A percentile compares a stretch with the other conserved stretches of the same genome.
phyloP scores from a whole-genome alignment of 129 eudicot species.

The Solidago caesia region DNA sequence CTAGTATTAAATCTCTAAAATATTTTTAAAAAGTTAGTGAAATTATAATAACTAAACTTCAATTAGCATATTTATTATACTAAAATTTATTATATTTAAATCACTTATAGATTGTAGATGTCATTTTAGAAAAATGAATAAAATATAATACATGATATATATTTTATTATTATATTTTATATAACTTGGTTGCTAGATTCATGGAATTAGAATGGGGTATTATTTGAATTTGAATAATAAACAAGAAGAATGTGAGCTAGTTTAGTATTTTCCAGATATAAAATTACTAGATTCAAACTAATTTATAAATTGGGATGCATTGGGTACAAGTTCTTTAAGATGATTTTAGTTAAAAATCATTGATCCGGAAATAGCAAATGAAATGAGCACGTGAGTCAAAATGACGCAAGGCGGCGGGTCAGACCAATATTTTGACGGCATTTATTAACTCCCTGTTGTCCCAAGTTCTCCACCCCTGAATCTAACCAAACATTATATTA shows the following conservation, averaged over 20 bases:
- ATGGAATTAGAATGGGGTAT: constrained; percentile 11
- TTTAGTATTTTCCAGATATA: constrained; percentile 10
- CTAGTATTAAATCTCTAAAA: neutral
- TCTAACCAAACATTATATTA: neutral
- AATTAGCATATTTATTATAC: neutral
- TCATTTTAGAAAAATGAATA: too few species aligned
- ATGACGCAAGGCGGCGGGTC: constrained; percentile 57
- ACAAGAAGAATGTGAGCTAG: neutral
- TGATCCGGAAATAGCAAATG: constrained; percentile 7
- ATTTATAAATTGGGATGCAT: neutral
- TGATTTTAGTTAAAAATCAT: neutral
- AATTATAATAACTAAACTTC: neutral
- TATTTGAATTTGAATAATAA: neutral
- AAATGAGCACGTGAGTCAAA: constrained; percentile 54
- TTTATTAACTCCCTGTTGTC: constrained; percentile 23
- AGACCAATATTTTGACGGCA: constrained; percentile 32
- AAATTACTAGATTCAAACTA: neutral
- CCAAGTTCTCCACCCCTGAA: constrained; percentile 35
- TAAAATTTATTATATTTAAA: too few species aligned
- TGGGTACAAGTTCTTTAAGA: neutral
- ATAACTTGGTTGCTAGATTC: neutral
- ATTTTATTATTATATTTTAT: too few species aligned
- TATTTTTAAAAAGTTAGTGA: neutral
- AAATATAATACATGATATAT: too few species aligned
- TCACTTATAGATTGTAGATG: too few species aligned